Evolutionary conservation across 2,329 filamentous ascomycete species (phyloP).

Genomic region (Aspergillus sp.): DNA sequence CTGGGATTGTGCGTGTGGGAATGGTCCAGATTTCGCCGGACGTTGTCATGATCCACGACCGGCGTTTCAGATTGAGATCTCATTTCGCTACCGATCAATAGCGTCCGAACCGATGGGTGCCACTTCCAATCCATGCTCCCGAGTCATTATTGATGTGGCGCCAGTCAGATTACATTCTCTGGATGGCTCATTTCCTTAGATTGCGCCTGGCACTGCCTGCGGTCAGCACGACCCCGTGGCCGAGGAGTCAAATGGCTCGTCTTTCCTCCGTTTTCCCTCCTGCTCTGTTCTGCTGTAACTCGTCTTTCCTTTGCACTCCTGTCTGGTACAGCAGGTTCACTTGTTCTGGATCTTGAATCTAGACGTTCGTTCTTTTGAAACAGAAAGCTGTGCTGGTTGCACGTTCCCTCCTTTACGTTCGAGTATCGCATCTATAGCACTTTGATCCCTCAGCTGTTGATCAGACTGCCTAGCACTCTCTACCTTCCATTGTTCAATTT

Average conservation of each 20-base stretch:
- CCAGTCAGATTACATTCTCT: constrained; percentile 2
- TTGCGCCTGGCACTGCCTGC: constrained; percentile 7
- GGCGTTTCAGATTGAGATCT: constrained; percentile 27
- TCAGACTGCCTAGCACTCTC: constrained; percentile 3
- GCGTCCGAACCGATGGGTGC: constrained; percentile 4
- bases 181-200: constrained; percentile 16
- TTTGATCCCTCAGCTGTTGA: constrained; percentile 1
- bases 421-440: not conserved
- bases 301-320: constrained; percentile 13
- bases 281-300: not conserved
- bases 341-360: constrained; percentile 26
- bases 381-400: constrained; percentile 14
- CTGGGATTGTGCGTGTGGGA: not conserved
- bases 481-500: constrained; percentile 5
- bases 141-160: constrained; percentile 9
- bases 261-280: not conserved
- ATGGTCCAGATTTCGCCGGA: not conserved
- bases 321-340: constrained; percentile 23
- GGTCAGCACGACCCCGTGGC: not conserved
- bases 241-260: not conserved
- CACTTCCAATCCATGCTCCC: not conserved
- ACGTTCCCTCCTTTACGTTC: constrained; percentile 18
- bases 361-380: constrained; percentile 25
- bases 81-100: constrained; percentile 17
- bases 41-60: constrained; percentile 12